phyloP scores from a whole-genome alignment of 2,329 filamentous ascomycete species.

The Xylaria sp. region DNA sequence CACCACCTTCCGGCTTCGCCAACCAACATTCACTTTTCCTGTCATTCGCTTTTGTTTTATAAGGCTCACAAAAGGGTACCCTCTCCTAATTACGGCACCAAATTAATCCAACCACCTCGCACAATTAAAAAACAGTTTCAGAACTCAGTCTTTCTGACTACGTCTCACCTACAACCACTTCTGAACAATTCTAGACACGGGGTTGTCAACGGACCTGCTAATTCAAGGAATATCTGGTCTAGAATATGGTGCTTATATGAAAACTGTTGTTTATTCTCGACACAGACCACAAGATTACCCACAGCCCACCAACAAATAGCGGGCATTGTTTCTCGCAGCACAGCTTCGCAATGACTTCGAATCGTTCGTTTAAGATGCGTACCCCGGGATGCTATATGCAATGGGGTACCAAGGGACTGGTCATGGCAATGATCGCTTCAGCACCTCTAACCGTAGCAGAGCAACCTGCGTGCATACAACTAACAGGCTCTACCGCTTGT shows the following conservation, averaged over 20 bases:
- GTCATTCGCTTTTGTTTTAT: slow-evolving; percentile 39
- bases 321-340: slow-evolving; percentile 19
- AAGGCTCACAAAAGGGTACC: slow-evolving; percentile 25
- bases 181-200: slow-evolving; percentile 10
- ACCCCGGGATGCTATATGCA: slow-evolving; percentile 31
- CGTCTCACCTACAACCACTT: slow-evolving; percentile 33
- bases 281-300: slow-evolving; percentile 30
- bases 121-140: slow-evolving; percentile 41
- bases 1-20: slow-evolving; percentile 30
- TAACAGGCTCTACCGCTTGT: slow-evolving; percentile 52
- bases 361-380: slow-evolving; percentile 24
- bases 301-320: slow-evolving; percentile 21
- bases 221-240: slow-evolving; percentile 46
- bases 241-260: slow-evolving; percentile 45
- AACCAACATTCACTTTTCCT: slow-evolving; percentile 38
- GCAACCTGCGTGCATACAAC: slow-evolving; percentile 50
- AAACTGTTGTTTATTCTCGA: slow-evolving; percentile 37
- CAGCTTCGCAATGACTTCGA: slow-evolving; percentile 36
- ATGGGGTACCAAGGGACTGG: slow-evolving; percentile 37
- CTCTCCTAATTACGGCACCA: slow-evolving; percentile 44
- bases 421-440: slow-evolving; percentile 43
- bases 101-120: slow-evolving; percentile 44
- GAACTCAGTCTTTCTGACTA: slow-evolving; percentile 32
- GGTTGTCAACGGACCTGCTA: slow-evolving; percentile 41
- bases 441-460: slow-evolving; percentile 43